Base-by-base conservation (phyloP, 345 rosid genomes). In the Pistacia atlantica region DNA sequence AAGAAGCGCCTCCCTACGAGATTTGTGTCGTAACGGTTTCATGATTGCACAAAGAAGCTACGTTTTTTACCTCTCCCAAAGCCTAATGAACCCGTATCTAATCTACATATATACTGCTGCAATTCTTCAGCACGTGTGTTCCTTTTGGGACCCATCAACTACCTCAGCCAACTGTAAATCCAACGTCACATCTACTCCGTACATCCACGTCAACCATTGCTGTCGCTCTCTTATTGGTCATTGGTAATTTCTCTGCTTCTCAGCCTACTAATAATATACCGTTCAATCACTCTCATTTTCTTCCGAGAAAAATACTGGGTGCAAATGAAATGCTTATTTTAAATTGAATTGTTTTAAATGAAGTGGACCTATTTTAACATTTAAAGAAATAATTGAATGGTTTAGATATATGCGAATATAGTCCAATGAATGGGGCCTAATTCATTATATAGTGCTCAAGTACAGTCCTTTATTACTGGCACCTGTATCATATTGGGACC, bases 151-250 rank as follows among this genome's bases (percentile, higher is more conserved):
- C 80, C 83, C 78, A 65, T 42, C 76, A 77, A 75, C 83, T 72
- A 73, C 83, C 83, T 79, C 83, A 76, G 77, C 86, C 85, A 75
- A 81, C 83, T 60, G 84, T 79, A 81, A 83, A 81, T 77, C 79
- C 75, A 42, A 77, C 75, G 89, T 88, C 88, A 78, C 76, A 69
- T 67, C 77, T 11, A 1, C 11, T 35, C 76, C 80, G 79, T 83
- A 80, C 84, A 8, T 55, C 73, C 79, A 70, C 83, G 51, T 62
- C 78, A 60, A 60, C 38, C 25, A 18, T 9, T 7, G 65, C 59
- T 85, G 83, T 80, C 83, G 9, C 1, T 5, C 25, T 57, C 51
- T 54, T 42, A 82, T 74, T 80, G 77, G 84, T 17, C 13, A 2
- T 4, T 54, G 7, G 84, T 17, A 54, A 11, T 4, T 54, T 6